These are phyloP conservation scores for Zygosaccharomyces lentus DNA, from an alignment of 805 yeast genomes.

Conservation along the genomic window DNA sequence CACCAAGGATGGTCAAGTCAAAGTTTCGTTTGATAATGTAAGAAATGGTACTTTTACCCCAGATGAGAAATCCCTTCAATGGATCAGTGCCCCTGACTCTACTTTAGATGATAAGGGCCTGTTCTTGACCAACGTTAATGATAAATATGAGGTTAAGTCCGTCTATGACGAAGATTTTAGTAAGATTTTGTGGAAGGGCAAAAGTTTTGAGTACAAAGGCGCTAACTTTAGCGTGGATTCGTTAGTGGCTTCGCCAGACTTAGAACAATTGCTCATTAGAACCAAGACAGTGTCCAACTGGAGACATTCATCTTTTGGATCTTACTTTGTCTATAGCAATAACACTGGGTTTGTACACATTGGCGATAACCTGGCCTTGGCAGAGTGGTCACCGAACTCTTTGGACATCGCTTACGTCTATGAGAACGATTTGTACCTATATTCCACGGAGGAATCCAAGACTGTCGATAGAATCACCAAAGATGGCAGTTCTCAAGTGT, in stretches of 20 bases:
- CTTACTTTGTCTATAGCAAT: constrained; percentile 42
- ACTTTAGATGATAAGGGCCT: constrained; percentile 58
- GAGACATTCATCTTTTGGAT: constrained; percentile 48
- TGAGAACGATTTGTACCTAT: constrained; percentile 65
- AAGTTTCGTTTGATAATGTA: constrained; percentile 40
- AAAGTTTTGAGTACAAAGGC: constrained; percentile 40
- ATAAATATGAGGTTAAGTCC: constrained; percentile 53
- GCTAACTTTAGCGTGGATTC: constrained; percentile 45
- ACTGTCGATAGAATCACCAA: constrained; percentile 49
- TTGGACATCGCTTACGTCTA: constrained; percentile 58
- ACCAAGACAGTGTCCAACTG: constrained; percentile 59
- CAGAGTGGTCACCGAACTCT: constrained; percentile 75
- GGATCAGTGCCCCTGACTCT: constrained; percentile 54
- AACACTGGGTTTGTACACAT: constrained; percentile 26
- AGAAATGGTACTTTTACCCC: constrained; percentile 59
- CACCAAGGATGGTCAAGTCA: constrained; percentile 22
- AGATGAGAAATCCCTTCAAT: constrained; percentile 52
- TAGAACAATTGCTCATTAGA: constrained; percentile 52
- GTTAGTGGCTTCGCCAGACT: constrained; percentile 63
- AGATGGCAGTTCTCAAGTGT: constrained; percentile 67
- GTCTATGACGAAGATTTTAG: constrained; percentile 37
- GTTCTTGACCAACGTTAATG: constrained; percentile 48
- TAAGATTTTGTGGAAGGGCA: constrained; percentile 47
- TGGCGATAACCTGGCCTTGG: constrained; percentile 40
- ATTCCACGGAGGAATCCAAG: constrained; percentile 33